Percentiles rank a stretch among this genome's conserved stretches.
Conservation (phyloP, 768 basidiomycete genomes). For the Mycena filopes region DNA sequence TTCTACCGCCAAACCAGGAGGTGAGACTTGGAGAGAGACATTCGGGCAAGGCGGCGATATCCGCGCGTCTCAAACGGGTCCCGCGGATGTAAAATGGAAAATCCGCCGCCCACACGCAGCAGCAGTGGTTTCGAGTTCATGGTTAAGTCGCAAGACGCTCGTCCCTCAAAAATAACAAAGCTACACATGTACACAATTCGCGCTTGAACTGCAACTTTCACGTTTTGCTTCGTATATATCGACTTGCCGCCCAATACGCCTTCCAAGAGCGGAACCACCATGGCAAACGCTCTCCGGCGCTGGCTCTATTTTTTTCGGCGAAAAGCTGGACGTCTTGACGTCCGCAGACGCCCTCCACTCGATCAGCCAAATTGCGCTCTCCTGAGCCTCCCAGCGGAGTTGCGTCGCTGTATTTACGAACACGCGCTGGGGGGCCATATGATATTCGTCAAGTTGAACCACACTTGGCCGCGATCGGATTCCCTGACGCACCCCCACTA, state of each 20-base stretch:
- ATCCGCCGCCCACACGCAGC: neutral
- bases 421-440: neutral
- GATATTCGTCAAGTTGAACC: neutral
- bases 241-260: too few relatives aligned
- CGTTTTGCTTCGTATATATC: too few relatives aligned
- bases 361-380: neutral
- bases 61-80: neutral
- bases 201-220: too few relatives aligned
- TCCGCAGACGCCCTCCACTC: neutral
- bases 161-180: too few relatives aligned
- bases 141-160: too few relatives aligned
- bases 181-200: too few relatives aligned
- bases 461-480: neutral
- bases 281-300: too few relatives aligned
- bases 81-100: neutral
- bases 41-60: neutral
- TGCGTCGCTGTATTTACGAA: slow-evolving; percentile 3
- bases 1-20: neutral
- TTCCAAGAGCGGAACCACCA: too few relatives aligned
- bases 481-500: neutral
- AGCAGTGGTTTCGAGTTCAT: neutral
- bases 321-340: neutral
- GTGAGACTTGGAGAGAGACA: neutral
- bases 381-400: neutral
- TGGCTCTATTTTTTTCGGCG: too few relatives aligned